Percentiles rank a stretch among this genome's conserved stretches.
These are phyloP conservation scores for Baudoinia panamericana DNA, from an alignment of 495 filamentous ascomycete species.

Conservation along the genomic window DNA sequence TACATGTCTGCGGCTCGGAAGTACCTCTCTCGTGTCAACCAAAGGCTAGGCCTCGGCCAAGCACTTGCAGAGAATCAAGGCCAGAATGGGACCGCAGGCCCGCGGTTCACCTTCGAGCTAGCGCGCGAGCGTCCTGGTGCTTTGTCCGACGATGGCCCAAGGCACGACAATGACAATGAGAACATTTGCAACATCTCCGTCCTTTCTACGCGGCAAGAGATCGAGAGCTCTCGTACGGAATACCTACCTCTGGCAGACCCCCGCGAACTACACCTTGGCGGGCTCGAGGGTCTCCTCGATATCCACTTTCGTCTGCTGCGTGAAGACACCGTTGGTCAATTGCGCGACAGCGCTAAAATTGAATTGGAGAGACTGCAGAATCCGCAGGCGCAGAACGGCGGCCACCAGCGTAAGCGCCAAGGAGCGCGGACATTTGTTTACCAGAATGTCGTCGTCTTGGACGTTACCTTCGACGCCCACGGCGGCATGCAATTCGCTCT, in stretches of 20 bases:
- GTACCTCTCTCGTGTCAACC: conserved; percentile 8
- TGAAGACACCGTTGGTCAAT: conserved; percentile 51
- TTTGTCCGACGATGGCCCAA: conserved; percentile 38
- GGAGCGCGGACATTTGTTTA: conserved; percentile 33
- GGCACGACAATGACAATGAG: conserved; percentile 56
- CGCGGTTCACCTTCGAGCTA: conserved; percentile 26
- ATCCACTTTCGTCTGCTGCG: conserved; percentile 56
- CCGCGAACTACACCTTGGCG: conserved; percentile 40
- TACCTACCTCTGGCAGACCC: conserved; percentile 49
- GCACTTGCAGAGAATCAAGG: neutral
- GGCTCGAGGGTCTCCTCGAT: conserved; percentile 50
- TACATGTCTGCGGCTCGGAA: conserved; percentile 11
- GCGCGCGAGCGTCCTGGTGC: conserved; percentile 39
- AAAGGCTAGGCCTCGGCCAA: conserved; percentile 14
- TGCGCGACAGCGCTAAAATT: conserved; percentile 42
- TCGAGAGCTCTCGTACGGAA: conserved; percentile 37
- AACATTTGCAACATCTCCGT: conserved; percentile 49
- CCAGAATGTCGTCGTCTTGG: conserved; percentile 26
- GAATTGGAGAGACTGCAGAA: conserved; percentile 27
- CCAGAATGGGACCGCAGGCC: neutral
- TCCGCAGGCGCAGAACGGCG: conserved; percentile 1
- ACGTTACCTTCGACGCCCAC: conserved; percentile 33
- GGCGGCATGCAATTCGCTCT: conserved; percentile 43
- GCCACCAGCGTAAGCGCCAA: conserved; percentile 12
- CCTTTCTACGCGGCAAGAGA: conserved; percentile 51